A percentile compares a stretch with the other conserved stretches of the same genome.
phyloP scores from a whole-genome alignment of 2,329 filamentous ascomycete species.

The Didymellaceae sp. region DNA sequence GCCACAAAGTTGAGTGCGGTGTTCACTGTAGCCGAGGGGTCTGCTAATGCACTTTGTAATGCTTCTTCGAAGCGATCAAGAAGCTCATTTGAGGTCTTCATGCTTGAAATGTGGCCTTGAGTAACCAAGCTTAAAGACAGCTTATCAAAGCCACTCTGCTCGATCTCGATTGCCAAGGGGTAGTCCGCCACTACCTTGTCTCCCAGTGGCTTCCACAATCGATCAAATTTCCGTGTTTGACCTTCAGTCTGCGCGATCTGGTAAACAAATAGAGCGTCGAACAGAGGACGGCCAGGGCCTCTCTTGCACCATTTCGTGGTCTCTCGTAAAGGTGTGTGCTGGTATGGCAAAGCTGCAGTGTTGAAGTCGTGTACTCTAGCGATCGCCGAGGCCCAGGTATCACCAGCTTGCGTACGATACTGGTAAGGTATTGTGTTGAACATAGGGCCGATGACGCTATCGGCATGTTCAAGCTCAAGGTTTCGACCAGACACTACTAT shows the following conservation, averaged over 20 bases:
- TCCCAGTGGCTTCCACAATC: constrained; percentile 62
- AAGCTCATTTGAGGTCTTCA: constrained; percentile 47
- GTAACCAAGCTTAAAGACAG: constrained; percentile 67
- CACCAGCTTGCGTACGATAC: constrained; percentile 51
- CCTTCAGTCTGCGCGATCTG: constrained; percentile 57
- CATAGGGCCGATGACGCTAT: constrained; percentile 76
- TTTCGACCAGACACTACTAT: constrained; percentile 80
- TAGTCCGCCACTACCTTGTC: constrained; percentile 65
- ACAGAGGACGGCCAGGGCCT: constrained; percentile 60
- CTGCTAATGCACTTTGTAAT: constrained; percentile 45
- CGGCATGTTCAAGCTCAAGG: constrained; percentile 69
- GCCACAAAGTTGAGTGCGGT: constrained; percentile 17
- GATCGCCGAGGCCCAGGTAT: constrained; percentile 67
- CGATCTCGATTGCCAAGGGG: constrained; percentile 77
- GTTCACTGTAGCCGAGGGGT: constrained; percentile 37
- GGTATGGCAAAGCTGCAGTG: constrained; percentile 70
- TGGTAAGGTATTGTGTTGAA: constrained; percentile 89
- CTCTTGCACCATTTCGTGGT: constrained; percentile 79
- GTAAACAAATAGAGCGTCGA: constrained; percentile 85
- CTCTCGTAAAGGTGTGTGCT: constrained; percentile 78
- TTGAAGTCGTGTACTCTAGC: constrained; percentile 74
- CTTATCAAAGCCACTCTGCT: constrained; percentile 56
- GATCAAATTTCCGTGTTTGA: constrained; percentile 27
- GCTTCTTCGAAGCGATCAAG: constrained; percentile 53
- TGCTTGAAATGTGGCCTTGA: constrained; percentile 54